These are phyloP conservation scores for Candida ortonii DNA, from an alignment of 805 yeast genomes.

Conservation along the genomic window DNA sequence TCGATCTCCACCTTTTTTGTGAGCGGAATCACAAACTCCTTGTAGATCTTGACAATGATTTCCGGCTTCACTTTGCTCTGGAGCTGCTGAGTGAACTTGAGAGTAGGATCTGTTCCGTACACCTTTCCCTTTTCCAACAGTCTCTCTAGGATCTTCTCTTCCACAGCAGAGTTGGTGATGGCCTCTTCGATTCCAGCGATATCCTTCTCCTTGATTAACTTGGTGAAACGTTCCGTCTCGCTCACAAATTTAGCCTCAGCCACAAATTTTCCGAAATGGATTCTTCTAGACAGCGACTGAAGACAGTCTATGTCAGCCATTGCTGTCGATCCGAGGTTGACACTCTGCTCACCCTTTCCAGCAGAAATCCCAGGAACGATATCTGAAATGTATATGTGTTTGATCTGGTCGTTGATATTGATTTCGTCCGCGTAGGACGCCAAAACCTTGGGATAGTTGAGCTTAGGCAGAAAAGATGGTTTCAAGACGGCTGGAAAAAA, in stretches of 20 bases:
- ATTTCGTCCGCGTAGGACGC: conserved; percentile 73
- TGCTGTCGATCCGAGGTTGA: conserved; percentile 86
- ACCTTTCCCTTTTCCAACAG: conserved; percentile 76
- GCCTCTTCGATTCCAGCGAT: conserved; percentile 69
- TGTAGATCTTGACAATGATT: conserved; percentile 75
- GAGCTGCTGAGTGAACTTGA: conserved; percentile 62
- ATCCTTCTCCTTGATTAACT: conserved; percentile 65
- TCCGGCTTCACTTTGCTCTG: conserved; percentile 81
- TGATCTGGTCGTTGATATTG: conserved; percentile 71
- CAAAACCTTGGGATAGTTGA: conserved; percentile 74
- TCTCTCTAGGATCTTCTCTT: conserved; percentile 75
- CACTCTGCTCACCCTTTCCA: conserved; percentile 67
- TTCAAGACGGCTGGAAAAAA: conserved; percentile 71
- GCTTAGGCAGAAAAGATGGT: conserved; percentile 71
- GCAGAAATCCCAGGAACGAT: conserved; percentile 75
- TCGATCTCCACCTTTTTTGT: conserved; percentile 96
- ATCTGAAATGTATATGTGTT: conserved; percentile 61
- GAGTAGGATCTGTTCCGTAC: conserved; percentile 85
- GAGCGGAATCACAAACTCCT: conserved; percentile 85
- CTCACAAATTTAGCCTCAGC: conserved; percentile 88
- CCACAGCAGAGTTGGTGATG: conserved; percentile 87
- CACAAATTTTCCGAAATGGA: conserved; percentile 96
- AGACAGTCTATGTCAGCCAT: conserved; percentile 80
- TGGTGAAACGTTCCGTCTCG: conserved; percentile 61
- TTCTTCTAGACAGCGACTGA: conserved; percentile 85